These are phyloP conservation scores for Rhodotorula toruloides DNA, from an alignment of 768 basidiomycete species.

Conservation along the genomic window DNA sequence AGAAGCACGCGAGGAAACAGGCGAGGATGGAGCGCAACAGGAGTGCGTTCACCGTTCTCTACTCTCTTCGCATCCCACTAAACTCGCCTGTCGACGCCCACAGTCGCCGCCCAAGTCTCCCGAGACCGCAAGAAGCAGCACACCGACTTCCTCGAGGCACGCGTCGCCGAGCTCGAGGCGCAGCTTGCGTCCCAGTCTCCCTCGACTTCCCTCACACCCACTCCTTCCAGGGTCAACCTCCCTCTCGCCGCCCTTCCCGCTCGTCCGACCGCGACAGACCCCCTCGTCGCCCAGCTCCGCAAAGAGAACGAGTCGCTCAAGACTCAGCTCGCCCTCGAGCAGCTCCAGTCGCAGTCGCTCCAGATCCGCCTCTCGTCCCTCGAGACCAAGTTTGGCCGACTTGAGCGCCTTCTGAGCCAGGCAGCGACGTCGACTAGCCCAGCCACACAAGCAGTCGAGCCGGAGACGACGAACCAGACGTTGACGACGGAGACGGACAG, in stretches of 20 bases:
- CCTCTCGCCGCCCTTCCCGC: not conserved
- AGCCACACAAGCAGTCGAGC: not conserved
- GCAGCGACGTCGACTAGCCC: not conserved
- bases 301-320: slow-evolving; percentile 35
- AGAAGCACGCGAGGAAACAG: slow-evolving; percentile 26
- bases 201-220: not conserved
- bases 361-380: slow-evolving; percentile 30
- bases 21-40: slow-evolving; percentile 35
- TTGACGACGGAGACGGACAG: slow-evolving; percentile 16
- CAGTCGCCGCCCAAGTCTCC: slow-evolving; percentile 38
- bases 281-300: slow-evolving; percentile 1
- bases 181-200: slow-evolving; percentile 12
- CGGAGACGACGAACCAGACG: not conserved
- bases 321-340: slow-evolving; percentile 30
- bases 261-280: not conserved
- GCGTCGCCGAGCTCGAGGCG: slow-evolving; percentile 31
- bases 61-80: not conserved
- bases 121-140: slow-evolving; percentile 34
- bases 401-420: slow-evolving; percentile 20
- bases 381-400: slow-evolving; percentile 28
- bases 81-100: too few species aligned
- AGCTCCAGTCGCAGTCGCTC: slow-evolving; percentile 26
- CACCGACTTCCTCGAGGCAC: slow-evolving; percentile 20
- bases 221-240: not conserved
- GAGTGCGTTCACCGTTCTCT: slow-evolving; percentile 1